phyloP scores from a whole-genome alignment of 768 basidiomycete species.

The Lactifluus volemus region DNA sequence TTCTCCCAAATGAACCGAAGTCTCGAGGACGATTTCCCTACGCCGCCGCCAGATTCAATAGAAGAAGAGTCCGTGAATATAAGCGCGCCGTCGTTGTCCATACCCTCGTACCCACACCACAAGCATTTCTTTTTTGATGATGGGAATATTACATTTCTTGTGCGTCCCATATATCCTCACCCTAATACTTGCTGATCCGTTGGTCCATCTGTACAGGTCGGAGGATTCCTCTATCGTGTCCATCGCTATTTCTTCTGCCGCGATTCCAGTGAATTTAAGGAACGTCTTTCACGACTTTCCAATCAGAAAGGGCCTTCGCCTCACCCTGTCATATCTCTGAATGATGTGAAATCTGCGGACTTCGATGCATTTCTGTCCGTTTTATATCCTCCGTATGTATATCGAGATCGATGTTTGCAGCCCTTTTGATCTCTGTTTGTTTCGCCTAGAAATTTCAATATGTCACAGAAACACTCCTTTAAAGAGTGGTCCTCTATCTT shows the following conservation, averaged over 20 bases:
- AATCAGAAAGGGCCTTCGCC: background rate
- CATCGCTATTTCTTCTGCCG: slow-evolving; percentile 16
- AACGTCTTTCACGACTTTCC: background rate
- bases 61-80: background rate
- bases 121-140: slow-evolving; percentile 9
- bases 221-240: slow-evolving; percentile 6
- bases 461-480: background rate
- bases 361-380: slow-evolving; percentile 16
- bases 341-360: slow-evolving; percentile 4
- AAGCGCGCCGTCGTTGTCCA: background rate
- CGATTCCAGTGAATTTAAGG: slow-evolving; percentile 2
- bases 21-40: background rate
- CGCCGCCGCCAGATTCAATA: background rate
- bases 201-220: background rate
- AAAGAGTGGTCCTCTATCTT: slow-evolving; percentile 14
- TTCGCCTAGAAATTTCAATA: slow-evolving; percentile 8
- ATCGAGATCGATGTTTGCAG: background rate
- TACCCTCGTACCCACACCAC: background rate
- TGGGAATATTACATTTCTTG: slow-evolving; percentile 8
- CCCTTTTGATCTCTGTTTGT: background rate
- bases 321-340: background rate
- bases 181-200: background rate
- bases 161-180: background rate
- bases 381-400: slow-evolving; percentile 13
- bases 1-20: background rate